Evolutionary conservation across 2,329 filamentous ascomycete genomes (phyloP), one percentile per base, ranked within the genome.

Genomic region (Colletotrichum neosansevieriae): DNA sequence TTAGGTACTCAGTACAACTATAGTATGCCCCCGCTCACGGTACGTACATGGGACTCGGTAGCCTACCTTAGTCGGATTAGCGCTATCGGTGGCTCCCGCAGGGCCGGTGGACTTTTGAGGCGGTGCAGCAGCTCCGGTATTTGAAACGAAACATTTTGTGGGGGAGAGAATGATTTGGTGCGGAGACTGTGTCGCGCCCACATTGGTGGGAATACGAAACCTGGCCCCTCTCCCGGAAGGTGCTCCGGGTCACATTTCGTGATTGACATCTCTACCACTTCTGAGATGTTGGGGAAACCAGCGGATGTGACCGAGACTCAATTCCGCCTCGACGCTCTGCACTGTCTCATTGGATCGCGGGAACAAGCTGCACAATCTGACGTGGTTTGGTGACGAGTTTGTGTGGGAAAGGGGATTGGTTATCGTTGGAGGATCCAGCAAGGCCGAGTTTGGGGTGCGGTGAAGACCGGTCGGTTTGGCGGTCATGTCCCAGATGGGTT

Each of bases 111-210:
- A 38, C 36, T 17, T 12, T 47, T 19, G 45, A 51, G 51, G 58
- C 42, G 9, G 50, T 61, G 58, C 63, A 19, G 38, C 49, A 11
- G 51, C 53, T 42, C 36, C 53, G 53, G 53, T 57, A 36, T 36
- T 29, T 58, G 59, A 58, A 67, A 67, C 64, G 64, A 67, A 67
- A 67, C 64, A 47, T 45, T 58, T 24, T 67, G 42, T 58, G 64
- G 58, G n/a, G 56, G 38, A 44, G 36, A 19, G 29, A 24, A 36
- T 29, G 32, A 15, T 29, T 11, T 44, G 47, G 45, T 45, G 38
- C 47, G 29, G 57, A 40, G 47, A 29, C 13, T 19, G 29, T 47
- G 38, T 53, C 38, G 38, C n/a, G 36, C 45, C 53, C 36, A n/a
- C 38, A 67, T 67, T 67, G 64, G 60, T 24, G 17, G 29, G 24